Evolutionary conservation across 305 asterid species (phyloP).

Genomic region (Rubia peregrina): DNA sequence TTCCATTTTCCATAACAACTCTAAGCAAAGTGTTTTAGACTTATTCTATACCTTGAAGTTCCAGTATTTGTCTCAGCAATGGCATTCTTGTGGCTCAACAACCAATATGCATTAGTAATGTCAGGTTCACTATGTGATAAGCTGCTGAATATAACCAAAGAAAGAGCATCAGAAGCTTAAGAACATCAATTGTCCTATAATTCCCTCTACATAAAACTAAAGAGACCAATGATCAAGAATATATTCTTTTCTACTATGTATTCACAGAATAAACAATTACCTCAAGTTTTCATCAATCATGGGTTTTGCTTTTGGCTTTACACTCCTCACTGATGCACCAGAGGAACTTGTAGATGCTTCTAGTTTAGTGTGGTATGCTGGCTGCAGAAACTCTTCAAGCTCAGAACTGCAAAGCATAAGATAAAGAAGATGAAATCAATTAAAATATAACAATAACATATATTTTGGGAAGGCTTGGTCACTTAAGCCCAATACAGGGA

Average conservation of each 20-base stretch:
- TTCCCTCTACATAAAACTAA: background rate
- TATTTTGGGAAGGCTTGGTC: background rate
- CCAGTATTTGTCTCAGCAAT: conserved; percentile 61
- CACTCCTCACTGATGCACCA: conserved; percentile 23
- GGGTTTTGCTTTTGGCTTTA: conserved; percentile 17
- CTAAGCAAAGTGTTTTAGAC: background rate
- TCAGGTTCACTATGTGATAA: conserved; percentile 61
- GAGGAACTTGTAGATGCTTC: conserved; percentile 24
- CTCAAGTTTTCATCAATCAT: conserved; percentile 11
- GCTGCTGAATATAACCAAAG: conserved; percentile 47
- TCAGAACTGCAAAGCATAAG: conserved; percentile 22
- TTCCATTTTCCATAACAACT: background rate
- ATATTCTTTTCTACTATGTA: background rate
- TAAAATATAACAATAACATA: background rate
- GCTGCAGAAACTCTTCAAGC: conserved; percentile 19
- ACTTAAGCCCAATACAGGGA: background rate
- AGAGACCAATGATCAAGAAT: conserved; percentile 1
- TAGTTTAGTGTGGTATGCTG: conserved; percentile 22
- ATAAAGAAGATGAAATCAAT: conserved; percentile 8
- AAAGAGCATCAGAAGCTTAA: conserved; percentile 16
- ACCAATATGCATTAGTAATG: conserved; percentile 66
- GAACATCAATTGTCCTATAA: background rate
- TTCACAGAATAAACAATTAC: conserved; percentile 6
- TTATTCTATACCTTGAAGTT: conserved; percentile 51
- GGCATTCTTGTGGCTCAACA: conserved; percentile 58